Evolutionary conservation across 345 rosid species (phyloP), one percentile per base, ranked within the genome.

Genomic region (Zanthoxylum bungeanum): DNA sequence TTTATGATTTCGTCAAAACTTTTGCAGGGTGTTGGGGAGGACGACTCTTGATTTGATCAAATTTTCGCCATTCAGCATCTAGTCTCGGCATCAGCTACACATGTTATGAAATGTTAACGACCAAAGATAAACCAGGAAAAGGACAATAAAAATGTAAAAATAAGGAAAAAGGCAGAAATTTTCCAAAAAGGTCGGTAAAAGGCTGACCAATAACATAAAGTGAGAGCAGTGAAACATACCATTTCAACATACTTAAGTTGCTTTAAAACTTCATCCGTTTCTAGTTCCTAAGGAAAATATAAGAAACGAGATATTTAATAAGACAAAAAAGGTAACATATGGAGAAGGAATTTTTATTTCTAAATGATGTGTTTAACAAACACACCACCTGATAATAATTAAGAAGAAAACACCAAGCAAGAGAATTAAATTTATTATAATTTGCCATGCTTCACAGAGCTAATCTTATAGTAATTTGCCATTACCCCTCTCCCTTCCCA

Each of bases 181-280:
- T 9, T 34, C 27, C 14, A 21, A 60, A 9, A 21, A 60, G 39
- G 65, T 44, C 49, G 4, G 49, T 44, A 14, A 44, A 56, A 27
- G 36, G 60, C 37, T 17, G 39, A 58, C 28, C 17, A 62, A 25
- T 6, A 24, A 17, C 55, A 69, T 9, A 22, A 61, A 53, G 44
- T 50, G 47, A 67, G 56, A 34, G n/a, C 9, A 30, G 57, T 7
- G 1, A 50, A 60, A 70, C 91, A 42, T 82, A 93, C 98, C 96
- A 69, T 81, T 77, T 85, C 83, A 52, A 87, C 73, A 75, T 85
- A 87, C 84, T 93, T 89, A 50, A 91, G 84, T 64, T 93, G 99
- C 89, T 83, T 86, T 56, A 89, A 69, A 73, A 91, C 79, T 79
- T 88, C 81, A 72, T 85, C 88, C 30, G 98, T 93, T 70, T 86